A percentile compares a stretch with the other conserved stretches of the same genome.
Conservation (phyloP, 306 rosid genomes). For the Senna siamea region DNA sequence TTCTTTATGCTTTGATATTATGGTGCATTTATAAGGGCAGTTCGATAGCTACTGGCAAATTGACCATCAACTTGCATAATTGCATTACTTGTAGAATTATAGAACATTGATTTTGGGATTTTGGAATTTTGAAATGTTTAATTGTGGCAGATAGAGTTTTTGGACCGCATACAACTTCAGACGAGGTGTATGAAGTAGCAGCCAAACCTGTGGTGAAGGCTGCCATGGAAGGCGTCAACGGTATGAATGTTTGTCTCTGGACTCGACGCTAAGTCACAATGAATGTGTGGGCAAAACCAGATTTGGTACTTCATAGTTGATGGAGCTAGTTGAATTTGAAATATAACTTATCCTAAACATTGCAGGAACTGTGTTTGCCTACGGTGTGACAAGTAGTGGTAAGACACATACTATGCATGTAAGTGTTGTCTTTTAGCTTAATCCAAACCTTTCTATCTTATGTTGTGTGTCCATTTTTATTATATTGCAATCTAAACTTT, state of each 20-base stretch:
- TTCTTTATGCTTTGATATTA: conserved; percentile 12
- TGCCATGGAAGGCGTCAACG: conserved; percentile 99
- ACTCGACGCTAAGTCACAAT: conserved; percentile 4
- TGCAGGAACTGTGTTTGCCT: conserved; percentile 98
- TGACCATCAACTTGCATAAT: conserved; percentile 32
- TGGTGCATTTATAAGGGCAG: conserved; percentile 12
- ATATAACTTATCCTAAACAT: conserved; percentile 37
- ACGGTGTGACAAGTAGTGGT: conserved; percentile 99
- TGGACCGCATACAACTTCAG: conserved; percentile 83
- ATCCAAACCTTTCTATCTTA: conserved; percentile 18
- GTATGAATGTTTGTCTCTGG: conserved; percentile 49
- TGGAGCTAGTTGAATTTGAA: conserved; percentile 34
- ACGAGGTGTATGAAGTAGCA: conserved; percentile 93
- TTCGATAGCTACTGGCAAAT: neutral
- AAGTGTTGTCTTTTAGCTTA: conserved; percentile 47
- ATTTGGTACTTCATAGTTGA: conserved; percentile 27
- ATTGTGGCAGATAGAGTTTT: conserved; percentile 87
- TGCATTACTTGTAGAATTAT: conserved; percentile 25
- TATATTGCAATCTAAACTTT: conserved; percentile 26
- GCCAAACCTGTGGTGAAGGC: conserved; percentile 96
- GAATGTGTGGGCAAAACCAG: conserved; percentile 6
- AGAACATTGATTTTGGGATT: conserved; percentile 41
- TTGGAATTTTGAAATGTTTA: conserved; percentile 42
- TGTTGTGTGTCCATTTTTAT: neutral
- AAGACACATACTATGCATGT: conserved; percentile 99